Percentiles rank a stretch among this genome's conserved stretches.
Evolutionary conservation across 164 flowering plant genomes (phyloP).

Genomic region (Umbilicus rupestris): DNA sequence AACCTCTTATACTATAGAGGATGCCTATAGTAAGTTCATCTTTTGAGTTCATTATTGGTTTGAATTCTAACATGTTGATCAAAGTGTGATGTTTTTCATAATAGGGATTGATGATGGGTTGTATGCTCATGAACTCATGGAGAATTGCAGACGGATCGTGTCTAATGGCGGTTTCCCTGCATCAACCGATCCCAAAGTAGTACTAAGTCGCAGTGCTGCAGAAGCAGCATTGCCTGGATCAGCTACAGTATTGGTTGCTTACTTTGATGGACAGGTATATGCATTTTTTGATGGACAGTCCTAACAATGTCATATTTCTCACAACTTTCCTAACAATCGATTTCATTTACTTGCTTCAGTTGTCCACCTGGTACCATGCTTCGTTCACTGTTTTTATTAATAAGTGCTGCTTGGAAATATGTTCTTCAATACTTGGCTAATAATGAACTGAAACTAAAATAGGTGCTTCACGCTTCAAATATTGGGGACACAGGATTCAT

Average conservation of each 20-base stretch:
- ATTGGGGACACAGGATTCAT: constrained; percentile 76
- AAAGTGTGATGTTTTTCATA: constrained; percentile 6
- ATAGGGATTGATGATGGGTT: constrained; percentile 54
- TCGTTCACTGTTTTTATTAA: not conserved
- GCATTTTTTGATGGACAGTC: not conserved
- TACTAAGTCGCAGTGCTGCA: constrained; percentile 43
- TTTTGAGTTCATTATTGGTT: not conserved
- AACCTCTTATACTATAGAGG: not conserved
- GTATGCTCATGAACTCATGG: constrained; percentile 59
- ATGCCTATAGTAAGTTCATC: not conserved
- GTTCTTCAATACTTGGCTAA: not conserved
- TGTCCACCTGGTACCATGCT: not conserved
- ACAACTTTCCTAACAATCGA: not conserved
- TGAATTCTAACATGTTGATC: no score
- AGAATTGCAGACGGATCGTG: constrained; percentile 42
- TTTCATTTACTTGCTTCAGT: not conserved
- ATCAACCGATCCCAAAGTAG: constrained; percentile 29
- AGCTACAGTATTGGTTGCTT: constrained; percentile 67
- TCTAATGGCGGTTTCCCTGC: constrained; percentile 21
- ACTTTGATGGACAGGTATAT: constrained; percentile 66
- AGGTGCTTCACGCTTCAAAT: constrained; percentile 70
- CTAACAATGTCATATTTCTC: not conserved
- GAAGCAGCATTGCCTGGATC: constrained; percentile 47
- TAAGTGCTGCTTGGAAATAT: not conserved
- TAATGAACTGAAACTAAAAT: constrained; percentile 12